A percentile compares a stretch with the other conserved stretches of the same genome.
Conservation (phyloP, 2,329 filamentous ascomycete genomes). For the Mariannaea elegans region DNA sequence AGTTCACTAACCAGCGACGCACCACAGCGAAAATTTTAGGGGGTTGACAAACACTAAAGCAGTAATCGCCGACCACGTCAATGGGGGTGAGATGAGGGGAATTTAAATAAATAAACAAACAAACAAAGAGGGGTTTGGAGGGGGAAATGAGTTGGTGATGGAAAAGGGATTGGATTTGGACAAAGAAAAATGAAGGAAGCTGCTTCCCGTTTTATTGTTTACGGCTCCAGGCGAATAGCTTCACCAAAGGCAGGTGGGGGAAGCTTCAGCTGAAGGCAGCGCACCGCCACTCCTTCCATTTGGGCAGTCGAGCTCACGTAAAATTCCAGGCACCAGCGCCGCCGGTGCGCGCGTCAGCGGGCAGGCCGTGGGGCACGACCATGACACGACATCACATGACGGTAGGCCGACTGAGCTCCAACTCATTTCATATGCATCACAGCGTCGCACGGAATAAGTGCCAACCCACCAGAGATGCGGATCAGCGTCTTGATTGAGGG, state of each 20-base stretch:
- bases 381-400: constrained; percentile 41
- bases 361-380: constrained; percentile 28
- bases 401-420: background rate
- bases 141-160: background rate
- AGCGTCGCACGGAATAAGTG: background rate
- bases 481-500: background rate
- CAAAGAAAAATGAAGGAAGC: constrained; percentile 3
- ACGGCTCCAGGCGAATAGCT: background rate
- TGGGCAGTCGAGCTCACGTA: background rate
- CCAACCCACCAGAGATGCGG: background rate
- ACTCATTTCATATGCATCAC: background rate
- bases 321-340: constrained; percentile 41
- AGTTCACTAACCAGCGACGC: constrained; percentile 25
- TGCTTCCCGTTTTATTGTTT: constrained; percentile 17
- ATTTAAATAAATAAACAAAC: constrained; percentile 5
- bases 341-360: constrained; percentile 30
- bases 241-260: background rate
- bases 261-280: constrained; percentile 17
- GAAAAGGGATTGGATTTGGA: constrained; percentile 9
- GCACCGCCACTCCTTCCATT: constrained; percentile 9
- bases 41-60: constrained; percentile 23
- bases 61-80: constrained; percentile 38
- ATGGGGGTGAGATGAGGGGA: constrained; percentile 9
- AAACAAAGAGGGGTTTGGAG: background rate
- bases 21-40: constrained; percentile 7